Conservation (phyloP, 169 alveolate species). For the Plasmodium gaboni region DNA sequence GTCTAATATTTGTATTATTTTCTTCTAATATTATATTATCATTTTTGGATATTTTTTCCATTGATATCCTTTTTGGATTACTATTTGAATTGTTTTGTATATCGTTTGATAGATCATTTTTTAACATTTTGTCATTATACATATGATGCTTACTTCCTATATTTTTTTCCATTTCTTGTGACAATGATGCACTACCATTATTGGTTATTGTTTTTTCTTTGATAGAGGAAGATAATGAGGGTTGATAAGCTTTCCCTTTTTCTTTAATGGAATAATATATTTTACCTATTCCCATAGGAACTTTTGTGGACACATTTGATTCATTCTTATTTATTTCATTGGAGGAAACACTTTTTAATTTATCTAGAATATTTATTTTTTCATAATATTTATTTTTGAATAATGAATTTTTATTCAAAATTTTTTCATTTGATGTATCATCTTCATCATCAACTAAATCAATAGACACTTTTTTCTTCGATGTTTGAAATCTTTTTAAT, state of each 20-base stretch:
- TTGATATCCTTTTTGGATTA: not conserved
- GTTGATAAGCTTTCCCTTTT: not conserved
- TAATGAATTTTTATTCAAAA: not conserved
- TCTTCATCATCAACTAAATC: not conserved
- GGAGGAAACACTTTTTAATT: not conserved
- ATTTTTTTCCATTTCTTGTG: not conserved
- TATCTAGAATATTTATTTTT: not conserved
- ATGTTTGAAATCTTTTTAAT: not conserved
- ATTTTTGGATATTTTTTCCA: not conserved
- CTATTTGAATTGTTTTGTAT: not conserved
- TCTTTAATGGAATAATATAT: not conserved
- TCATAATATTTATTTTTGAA: constrained; percentile 9
- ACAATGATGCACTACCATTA: not conserved
- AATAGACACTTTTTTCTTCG: not conserved
- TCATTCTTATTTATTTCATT: not conserved
- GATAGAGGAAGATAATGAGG: not conserved
- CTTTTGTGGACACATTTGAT: not conserved
- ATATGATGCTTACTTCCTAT: too few relatives aligned
- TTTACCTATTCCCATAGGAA: not conserved
- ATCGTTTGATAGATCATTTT: not conserved
- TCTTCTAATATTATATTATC: not conserved
- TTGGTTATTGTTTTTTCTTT: not conserved
- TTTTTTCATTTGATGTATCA: not conserved
- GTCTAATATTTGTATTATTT: not conserved
- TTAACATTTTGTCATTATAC: not conserved